Evolutionary conservation across 305 asterid species (phyloP).

Genomic region (Andrographis paniculata): DNA sequence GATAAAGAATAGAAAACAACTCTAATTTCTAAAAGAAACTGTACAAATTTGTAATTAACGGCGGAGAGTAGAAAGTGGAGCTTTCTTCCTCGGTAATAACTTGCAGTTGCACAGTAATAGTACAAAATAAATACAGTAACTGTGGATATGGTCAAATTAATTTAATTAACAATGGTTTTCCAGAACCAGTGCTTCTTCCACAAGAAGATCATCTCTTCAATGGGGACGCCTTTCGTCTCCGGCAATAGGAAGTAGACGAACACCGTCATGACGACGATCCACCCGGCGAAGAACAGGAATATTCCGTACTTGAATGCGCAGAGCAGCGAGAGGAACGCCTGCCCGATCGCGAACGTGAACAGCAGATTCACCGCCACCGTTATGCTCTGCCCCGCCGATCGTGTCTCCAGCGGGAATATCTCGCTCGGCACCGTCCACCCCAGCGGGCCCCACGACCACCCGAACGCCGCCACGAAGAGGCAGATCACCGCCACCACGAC

Average conservation of each 20-base stretch:
- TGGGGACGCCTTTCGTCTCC: constrained; percentile 89
- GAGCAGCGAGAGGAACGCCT: constrained; percentile 62
- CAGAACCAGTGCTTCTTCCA: constrained; percentile 96
- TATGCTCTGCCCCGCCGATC: constrained; percentile 97
- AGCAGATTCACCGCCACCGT: constrained; percentile 83
- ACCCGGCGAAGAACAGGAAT: constrained; percentile 80
- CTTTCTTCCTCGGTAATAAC: no score
- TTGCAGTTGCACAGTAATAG: no score
- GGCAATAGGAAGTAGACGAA: constrained; percentile 77
- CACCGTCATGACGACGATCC: constrained; percentile 72
- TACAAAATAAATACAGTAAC: no score
- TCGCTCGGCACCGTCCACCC: constrained; percentile 99
- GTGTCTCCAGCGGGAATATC: constrained; percentile 77
- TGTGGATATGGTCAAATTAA: no score
- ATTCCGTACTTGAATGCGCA: constrained; percentile 88
- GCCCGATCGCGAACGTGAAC: constrained; percentile 83
- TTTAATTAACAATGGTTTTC: constrained; percentile 40
- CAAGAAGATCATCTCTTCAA: constrained; percentile 73
- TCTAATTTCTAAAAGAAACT: no score
- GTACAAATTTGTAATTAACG: no score
- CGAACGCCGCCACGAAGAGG: constrained; percentile 78
- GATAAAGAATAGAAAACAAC: no score
- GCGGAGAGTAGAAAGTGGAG: no score
- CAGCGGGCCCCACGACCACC: constrained; percentile 97
- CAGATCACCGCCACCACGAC: constrained; percentile 68